These are phyloP conservation scores for Cyberlindnera meyerae DNA, from an alignment of 805 yeast genomes.

Conservation along the genomic window DNA sequence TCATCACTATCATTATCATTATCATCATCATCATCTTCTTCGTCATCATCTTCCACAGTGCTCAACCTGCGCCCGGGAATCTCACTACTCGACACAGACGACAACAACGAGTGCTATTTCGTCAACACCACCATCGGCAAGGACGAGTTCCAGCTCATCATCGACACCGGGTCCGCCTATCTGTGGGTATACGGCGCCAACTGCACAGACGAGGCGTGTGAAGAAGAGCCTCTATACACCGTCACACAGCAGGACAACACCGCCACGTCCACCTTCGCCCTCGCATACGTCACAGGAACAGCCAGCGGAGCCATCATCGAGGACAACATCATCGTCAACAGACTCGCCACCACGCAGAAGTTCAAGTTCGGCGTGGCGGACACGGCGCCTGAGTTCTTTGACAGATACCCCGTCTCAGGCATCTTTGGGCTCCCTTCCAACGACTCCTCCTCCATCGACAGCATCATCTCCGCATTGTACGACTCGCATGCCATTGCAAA, in stretches of 20 bases:
- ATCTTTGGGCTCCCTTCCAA: slow-evolving; percentile 54
- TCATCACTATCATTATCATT: too few species aligned
- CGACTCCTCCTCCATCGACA: slow-evolving; percentile 32
- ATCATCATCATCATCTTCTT: too few species aligned
- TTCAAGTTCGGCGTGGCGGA: slow-evolving; percentile 51
- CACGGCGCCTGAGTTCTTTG: slow-evolving; percentile 48
- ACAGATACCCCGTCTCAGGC: slow-evolving; percentile 50
- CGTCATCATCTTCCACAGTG: slow-evolving; percentile 15
- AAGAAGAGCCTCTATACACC: slow-evolving; percentile 28
- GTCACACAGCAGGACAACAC: slow-evolving; percentile 12
- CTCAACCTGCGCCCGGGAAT: slow-evolving; percentile 27
- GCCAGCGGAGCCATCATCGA: slow-evolving; percentile 46
- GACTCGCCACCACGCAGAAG: slow-evolving; percentile 31
- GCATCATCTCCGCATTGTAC: slow-evolving; percentile 38
- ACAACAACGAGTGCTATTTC: slow-evolving; percentile 32
- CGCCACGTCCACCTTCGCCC: slow-evolving; percentile 34
- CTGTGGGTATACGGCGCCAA: slow-evolving; percentile 55
- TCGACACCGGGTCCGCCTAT: slow-evolving; percentile 65
- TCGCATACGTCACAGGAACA: slow-evolving; percentile 49
- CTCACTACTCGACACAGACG: slow-evolving; percentile 25
- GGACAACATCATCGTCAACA: slow-evolving; percentile 30
- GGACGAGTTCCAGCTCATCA: slow-evolving; percentile 44
- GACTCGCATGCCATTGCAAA: slow-evolving; percentile 31
- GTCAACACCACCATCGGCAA: slow-evolving; percentile 36
- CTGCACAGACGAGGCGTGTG: slow-evolving; percentile 44